Base-by-base conservation (phyloP, 2,329 filamentous ascomycete species). In the Fusarium lyarnte region DNA sequence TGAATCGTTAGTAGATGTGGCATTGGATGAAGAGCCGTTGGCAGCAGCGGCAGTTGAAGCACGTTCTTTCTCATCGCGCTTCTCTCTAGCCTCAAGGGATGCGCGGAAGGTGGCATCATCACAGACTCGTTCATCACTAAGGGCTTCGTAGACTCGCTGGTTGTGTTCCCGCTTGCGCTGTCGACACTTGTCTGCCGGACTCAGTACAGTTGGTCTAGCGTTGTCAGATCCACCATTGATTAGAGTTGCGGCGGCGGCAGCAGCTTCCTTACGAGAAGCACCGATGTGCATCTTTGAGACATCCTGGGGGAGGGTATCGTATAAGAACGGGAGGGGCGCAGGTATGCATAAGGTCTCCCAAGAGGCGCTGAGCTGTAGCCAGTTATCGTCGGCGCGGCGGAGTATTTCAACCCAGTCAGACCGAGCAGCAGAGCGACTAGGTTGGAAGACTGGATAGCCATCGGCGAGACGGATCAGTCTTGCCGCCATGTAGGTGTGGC, bases 361-460 rank as follows among this genome's bases (percentile, higher is more conserved):
- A 2, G 86, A 85, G 7, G 86, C 82, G 5, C 81, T 79, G 13
- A 96, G 85, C 11, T 88, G 86, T 57, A 95, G 86, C 91, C 91
- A 94, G 77, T 93, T 92, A 41, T 89, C 86, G 38, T 89, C 86
- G 1, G 88, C 86, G 35, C 89, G 87, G 1, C 90, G 87, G 14
- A 96, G 80, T 1, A 95, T 86, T 80, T 95, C 92, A 52, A 92
- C 89, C 93, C 93, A 97, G 81, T 97, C 94, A 6, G 91, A 88
- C 57, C 93, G 90, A 4, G 92, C 90, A 2, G 92, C 90, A 7
- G 89, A 92, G 54, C 92, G 87, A 29, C 91, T 90, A 1, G 90
- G 87, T 71, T 94, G 90, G 78, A 97, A 95, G 53, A 95, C 88
- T 0, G 94, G 94, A 75, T 94, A 95, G 8, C 93, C 93, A 76